Base-by-base conservation (phyloP, 177 flowering plant species). In the Vitis hybrid region DNA sequence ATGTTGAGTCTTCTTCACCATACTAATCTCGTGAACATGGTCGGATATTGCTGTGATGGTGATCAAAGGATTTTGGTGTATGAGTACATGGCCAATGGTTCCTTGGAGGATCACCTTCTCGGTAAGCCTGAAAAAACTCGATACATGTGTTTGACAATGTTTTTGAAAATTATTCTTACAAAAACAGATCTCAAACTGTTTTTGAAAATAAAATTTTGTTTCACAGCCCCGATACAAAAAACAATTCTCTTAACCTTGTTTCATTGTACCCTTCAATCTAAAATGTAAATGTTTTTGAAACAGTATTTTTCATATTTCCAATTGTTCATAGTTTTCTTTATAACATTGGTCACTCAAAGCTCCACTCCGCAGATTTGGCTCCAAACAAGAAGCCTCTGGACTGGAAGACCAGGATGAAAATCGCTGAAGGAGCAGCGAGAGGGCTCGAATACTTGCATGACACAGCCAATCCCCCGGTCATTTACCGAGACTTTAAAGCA, bases 1-100 rank as follows among this genome's bases (percentile, higher is more conserved):
- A 84, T 92, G 84, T 69, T 92, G 74, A 90, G 92, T 69, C 86
- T 88, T 65, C 91, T 90, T 73, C 85, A 83, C 49, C 72, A 69
- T 52, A 49, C 66, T 7, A 69, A 69, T 61, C 72, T 69, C 14
- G 72, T 69, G 58, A 69, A 69, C 35, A 56, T 69, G 32, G 51
- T 51, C 60, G 72, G 72, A 11, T 69, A 60, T 69, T 60, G 72
- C 50, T 60, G 56, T 12, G 65, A 69, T 17, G 72, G 59, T 4
- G 72, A 69, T 49, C 72, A 69, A 24, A 60, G 72, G 65, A 11
- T 69, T 30, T 56, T 69, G 48, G 65, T 69, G n/a, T 69, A 69
- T 32, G 72, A 69, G 46, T 69, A 60, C 56, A 69, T 69, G 72
- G 65, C 63, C 48, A 15, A 46, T 15, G 72, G 72, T 50, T 57